Percentiles rank a stretch among this genome's conserved stretches.
phyloP scores from a whole-genome alignment of 164 flowering plant genomes.

The Vitis labrusca region DNA sequence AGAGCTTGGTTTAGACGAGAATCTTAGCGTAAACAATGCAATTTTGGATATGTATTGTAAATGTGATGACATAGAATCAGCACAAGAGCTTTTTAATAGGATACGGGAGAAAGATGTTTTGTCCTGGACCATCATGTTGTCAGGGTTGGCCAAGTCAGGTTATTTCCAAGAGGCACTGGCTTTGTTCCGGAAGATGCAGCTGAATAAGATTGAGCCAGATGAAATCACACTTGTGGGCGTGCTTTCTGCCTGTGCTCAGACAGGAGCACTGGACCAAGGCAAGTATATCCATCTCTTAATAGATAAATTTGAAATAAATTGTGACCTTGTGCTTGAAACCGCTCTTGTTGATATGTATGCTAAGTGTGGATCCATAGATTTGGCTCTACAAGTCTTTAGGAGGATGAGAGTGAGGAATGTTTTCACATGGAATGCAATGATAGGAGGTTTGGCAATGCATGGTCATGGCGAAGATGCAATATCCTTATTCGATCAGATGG shows the following conservation, averaged over 20 bases:
- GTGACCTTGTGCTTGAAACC: conserved; percentile 35
- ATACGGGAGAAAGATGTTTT: conserved; percentile 29
- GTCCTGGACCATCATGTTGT: conserved; percentile 36
- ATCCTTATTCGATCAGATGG: conserved; percentile 24
- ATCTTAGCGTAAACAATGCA: conserved; percentile 30
- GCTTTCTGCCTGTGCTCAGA: conserved; percentile 36
- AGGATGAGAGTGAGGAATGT: conserved; percentile 23
- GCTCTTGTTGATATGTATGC: conserved; percentile 30
- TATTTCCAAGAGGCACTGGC: conserved; percentile 21
- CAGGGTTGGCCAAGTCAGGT: conserved; percentile 26
- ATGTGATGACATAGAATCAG: conserved; percentile 32
- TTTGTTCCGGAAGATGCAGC: conserved; percentile 31
- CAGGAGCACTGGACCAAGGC: conserved; percentile 37
- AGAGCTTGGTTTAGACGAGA: conserved; percentile 21
- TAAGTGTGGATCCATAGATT: conserved; percentile 17
- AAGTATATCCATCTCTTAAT: conserved; percentile 28
- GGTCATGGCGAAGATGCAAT: conserved; percentile 30
- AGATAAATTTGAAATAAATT: conserved; percentile 17
- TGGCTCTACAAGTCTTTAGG: conserved; percentile 30
- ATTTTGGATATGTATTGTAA: conserved; percentile 42
- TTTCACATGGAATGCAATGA: conserved; percentile 37
- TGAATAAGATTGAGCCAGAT: conserved; percentile 22
- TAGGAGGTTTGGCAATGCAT: conserved; percentile 41
- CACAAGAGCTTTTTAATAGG: conserved; percentile 17
- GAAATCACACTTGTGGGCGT: conserved; percentile 26